phyloP scores from a whole-genome alignment of 495 filamentous ascomycete species.

The Bryoglossum gracile region DNA sequence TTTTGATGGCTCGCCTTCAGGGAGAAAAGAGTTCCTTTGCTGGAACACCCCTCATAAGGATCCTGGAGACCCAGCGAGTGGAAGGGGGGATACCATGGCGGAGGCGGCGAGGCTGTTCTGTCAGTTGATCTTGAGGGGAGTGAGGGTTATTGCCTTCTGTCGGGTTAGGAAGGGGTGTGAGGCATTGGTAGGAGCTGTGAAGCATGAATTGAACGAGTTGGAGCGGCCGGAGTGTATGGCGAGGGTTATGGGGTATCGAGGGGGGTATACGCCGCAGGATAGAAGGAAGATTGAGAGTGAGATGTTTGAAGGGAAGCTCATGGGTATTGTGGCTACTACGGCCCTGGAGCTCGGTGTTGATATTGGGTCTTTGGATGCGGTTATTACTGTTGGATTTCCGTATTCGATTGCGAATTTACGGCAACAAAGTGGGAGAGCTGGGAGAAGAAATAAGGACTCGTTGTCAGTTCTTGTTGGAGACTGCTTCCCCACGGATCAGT shows the following conservation, averaged over 20 bases:
- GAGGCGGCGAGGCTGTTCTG: conserved; percentile 88
- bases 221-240: conserved; percentile 66
- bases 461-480: conserved; percentile 89
- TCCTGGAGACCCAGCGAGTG: conserved; percentile 75
- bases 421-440: conserved; percentile 91
- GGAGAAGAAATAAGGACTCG: conserved; percentile 89
- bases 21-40: conserved; percentile 90
- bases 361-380: conserved; percentile 91
- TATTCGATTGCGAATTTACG: conserved; percentile 90
- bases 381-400: conserved; percentile 89
- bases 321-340: conserved; percentile 91
- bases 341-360: conserved; percentile 92
- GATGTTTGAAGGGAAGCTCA: conserved; percentile 92
- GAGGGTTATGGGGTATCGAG: conserved; percentile 91
- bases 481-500: conserved; percentile 84
- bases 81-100: conserved; percentile 70
- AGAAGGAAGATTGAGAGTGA: conserved; percentile 83
- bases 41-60: conserved; percentile 98
- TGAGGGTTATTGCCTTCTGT: conserved; percentile 92
- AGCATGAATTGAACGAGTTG: conserved; percentile 63
- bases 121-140: conserved; percentile 80
- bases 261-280: conserved; percentile 94
- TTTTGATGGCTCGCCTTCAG: conserved; percentile 89
- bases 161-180: conserved; percentile 84
- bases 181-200: conserved; percentile 70